A percentile compares a stretch with the other conserved stretches of the same genome.
phyloP scores from a whole-genome alignment of 2,329 filamentous ascomycete species.

The Lasiodiplodia gonubiensis region DNA sequence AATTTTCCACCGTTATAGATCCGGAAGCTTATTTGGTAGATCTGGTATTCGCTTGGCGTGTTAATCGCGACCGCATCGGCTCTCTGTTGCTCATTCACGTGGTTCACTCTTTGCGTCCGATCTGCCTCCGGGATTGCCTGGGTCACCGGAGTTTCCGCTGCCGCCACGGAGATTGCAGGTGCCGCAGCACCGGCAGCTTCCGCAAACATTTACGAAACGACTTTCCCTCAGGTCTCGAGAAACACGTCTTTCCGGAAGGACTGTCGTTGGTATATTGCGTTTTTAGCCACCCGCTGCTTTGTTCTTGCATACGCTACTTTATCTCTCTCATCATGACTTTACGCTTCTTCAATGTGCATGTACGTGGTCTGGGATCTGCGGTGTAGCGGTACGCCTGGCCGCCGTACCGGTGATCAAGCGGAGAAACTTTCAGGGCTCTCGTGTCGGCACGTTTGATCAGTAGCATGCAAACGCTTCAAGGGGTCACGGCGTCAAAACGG shows the following conservation, averaged over 20 bases:
- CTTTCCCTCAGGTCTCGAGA: background rate
- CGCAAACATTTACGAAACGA: background rate
- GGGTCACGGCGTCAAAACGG: background rate
- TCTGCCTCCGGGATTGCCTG: background rate
- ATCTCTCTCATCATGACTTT: background rate
- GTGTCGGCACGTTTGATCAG: background rate
- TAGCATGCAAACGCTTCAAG: background rate
- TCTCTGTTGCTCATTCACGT: background rate
- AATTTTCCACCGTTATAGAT: background rate
- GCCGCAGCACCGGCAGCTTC: background rate
- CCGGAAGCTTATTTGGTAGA: background rate
- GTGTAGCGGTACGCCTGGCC: background rate
- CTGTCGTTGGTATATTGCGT: background rate
- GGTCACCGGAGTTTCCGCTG: background rate
- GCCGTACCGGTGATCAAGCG: background rate
- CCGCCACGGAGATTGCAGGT: conserved; percentile 1
- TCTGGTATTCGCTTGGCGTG: background rate
- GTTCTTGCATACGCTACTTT: background rate
- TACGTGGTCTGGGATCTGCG: background rate
- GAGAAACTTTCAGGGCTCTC: background rate
- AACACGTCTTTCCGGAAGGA: background rate
- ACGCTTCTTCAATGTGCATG: background rate
- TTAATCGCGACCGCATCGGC: background rate
- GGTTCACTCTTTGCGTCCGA: background rate
- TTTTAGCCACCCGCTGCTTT: background rate